Base-by-base conservation (phyloP, 495 filamentous ascomycete species). In the Thozetella sp. region DNA sequence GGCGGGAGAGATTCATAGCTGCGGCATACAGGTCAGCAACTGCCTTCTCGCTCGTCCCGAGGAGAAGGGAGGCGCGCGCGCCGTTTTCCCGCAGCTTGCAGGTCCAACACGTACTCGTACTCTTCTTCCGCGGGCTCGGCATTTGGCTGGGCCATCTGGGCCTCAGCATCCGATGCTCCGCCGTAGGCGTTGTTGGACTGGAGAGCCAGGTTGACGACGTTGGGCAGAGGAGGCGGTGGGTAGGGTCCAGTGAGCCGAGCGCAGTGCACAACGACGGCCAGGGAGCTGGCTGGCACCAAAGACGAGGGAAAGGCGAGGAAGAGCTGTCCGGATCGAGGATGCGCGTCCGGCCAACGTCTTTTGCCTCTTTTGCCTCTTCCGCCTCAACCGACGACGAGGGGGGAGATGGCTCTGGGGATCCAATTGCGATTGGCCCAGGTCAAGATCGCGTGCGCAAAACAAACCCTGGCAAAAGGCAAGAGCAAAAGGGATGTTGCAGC, bases 1-100 rank as follows among this genome's bases (percentile, higher is more conserved):
- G 83, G 83, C 30, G 84, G 84, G 17, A 86, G 77, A 26, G 75
- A 71, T 68, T 86, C 84, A 76, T 86, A 86, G 71, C 83, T 85
- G 63, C 27, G 48, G 43, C 19, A 2, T 11, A 15, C 30, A 37
- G 56, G 56, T 64, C 23, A 67, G 62, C 55, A 20, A 9, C 43
- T 24, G 4, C 12, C n/a, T 17, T 19, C 19, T 20, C 1, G 27
- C 20, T 56, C 3, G 0, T 30, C 22, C 12, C 48, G 56, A 51
- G 15, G 12, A 25, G 12, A 25, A 19, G 40, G 25, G 51, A 48
- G 51, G 25, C 11, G 17, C 52, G 12, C 13, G 27, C 30, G 25
- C 19, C 51, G 30, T n/a, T 30, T 25, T 27, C 25, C 25, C 48
- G 22, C 54, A 46, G 46, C 22, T 26, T 25, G 25, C 52, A 22